A percentile compares a stretch with the other conserved stretches of the same genome.
phyloP scores from a whole-genome alignment of 1,284 basidiomycete genomes.

The Retiboletus flavoniger region DNA sequence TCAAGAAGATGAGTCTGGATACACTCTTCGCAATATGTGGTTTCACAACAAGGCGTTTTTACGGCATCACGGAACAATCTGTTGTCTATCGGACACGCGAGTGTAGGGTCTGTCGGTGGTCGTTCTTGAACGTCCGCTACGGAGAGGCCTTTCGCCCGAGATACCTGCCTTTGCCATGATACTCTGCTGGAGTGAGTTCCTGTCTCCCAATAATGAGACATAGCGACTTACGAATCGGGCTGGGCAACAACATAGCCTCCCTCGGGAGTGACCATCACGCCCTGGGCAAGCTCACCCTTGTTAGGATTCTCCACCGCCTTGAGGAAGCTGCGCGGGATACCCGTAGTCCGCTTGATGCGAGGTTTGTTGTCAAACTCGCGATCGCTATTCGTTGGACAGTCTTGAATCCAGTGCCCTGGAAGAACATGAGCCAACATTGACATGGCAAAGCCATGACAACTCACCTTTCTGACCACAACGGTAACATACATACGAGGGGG shows the following conservation, averaged over 20 bases:
- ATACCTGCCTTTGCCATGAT: conserved; percentile 90
- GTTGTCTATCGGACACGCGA: conserved; percentile 87
- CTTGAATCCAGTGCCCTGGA: conserved; percentile 98
- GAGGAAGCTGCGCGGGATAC: conserved; percentile 96
- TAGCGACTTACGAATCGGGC: conserved; percentile 76
- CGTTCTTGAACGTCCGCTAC: conserved; percentile 83
- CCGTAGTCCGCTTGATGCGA: conserved; percentile 96
- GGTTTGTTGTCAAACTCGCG: conserved; percentile 93
- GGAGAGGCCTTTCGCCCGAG: conserved; percentile 75
- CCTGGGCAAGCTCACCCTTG: conserved; percentile 70
- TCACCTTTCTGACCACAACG: conserved; percentile 96
- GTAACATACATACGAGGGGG: conserved; percentile 98
- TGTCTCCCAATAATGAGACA: not conserved
- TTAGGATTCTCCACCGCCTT: conserved; percentile 91
- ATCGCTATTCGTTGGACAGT: conserved; percentile 97
- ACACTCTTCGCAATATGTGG: conserved; percentile 93
- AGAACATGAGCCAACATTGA: conserved; percentile 4
- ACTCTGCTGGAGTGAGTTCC: conserved; percentile 47
- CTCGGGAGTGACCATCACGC: conserved; percentile 96
- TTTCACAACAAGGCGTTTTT: conserved; percentile 88
- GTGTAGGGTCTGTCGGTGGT: conserved; percentile 71
- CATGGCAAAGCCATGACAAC: conserved; percentile 26
- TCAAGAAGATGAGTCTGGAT: conserved; percentile 89
- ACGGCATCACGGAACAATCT: conserved; percentile 88
- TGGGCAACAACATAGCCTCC: conserved; percentile 95